Conservation (phyloP, 768 basidiomycete species). For the Strobilomyces confusus region DNA sequence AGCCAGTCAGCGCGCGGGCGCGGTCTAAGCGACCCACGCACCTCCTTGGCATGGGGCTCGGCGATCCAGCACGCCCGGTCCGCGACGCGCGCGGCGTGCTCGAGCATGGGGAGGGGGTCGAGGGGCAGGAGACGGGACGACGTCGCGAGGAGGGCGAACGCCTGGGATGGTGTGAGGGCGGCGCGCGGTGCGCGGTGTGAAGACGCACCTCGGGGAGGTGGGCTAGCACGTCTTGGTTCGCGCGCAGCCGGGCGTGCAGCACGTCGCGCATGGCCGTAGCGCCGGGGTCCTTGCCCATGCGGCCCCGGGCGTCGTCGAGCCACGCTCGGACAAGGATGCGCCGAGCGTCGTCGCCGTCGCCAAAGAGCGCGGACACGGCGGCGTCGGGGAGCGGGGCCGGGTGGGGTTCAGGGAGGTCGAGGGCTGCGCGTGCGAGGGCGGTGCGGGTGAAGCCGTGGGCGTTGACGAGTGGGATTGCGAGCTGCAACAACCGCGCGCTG, state of each 20-base stretch:
- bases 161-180: conserved; percentile 37
- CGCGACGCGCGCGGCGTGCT: conserved; percentile 59
- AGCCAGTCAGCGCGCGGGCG: too few species aligned
- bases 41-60: conserved; percentile 50
- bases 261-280: conserved; percentile 42
- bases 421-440: conserved; percentile 61
- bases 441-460: conserved; percentile 74
- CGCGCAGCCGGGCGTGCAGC: conserved; percentile 52
- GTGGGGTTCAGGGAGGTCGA: conserved; percentile 48
- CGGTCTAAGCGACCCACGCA: too few species aligned
- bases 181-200: too few species aligned
- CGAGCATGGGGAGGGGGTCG: conserved; percentile 57
- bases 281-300: conserved; percentile 38
- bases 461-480: conserved; percentile 59
- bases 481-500: conserved; percentile 44
- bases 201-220: conserved; percentile 63
- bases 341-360: conserved; percentile 61
- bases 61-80: conserved; percentile 64
- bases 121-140: conserved; percentile 47
- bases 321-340: conserved; percentile 66
- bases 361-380: conserved; percentile 72
- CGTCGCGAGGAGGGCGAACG: conserved; percentile 64
- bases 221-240: conserved; percentile 63
- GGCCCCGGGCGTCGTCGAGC: conserved; percentile 58
- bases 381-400: conserved; percentile 61